phyloP scores from a whole-genome alignment of 176 grass and related monocot species.

The Cenchrus americanus region DNA sequence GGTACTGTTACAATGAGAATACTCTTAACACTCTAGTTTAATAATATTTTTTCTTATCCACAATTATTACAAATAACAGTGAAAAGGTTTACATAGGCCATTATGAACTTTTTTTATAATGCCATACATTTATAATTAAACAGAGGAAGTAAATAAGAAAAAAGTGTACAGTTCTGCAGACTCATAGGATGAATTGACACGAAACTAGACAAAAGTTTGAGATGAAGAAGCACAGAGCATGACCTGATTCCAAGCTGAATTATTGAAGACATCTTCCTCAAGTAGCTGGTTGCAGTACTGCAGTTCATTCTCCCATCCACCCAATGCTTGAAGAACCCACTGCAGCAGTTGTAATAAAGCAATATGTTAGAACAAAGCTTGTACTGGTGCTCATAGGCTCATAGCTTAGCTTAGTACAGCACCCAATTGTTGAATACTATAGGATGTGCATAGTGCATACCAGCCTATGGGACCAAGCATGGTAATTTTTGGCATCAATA shows the following conservation, averaged over 20 bases:
- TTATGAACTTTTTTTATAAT: background rate
- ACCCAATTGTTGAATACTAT: conserved; percentile 12
- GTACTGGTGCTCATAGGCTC: background rate
- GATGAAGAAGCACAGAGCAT: conserved; percentile 12
- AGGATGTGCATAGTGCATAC: conserved; percentile 37
- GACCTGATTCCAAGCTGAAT: conserved; percentile 99
- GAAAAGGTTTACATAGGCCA: background rate
- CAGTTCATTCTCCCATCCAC: conserved; percentile 92
- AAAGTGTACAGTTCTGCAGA: conserved; percentile 3
- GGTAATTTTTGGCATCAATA: conserved; percentile 93
- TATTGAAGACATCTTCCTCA: conserved; percentile 91
- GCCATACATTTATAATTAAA: background rate
- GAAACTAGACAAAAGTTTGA: conserved; percentile 12
- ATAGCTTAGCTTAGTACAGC: conserved; percentile 14
- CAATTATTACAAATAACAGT: background rate
- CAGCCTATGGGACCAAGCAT: conserved; percentile 98
- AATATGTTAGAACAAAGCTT: conserved; percentile 34
- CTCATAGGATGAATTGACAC: background rate
- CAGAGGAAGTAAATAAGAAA: background rate
- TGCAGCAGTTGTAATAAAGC: conserved; percentile 45
- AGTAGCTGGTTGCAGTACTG: conserved; percentile 76
- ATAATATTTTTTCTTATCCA: conserved; percentile 10
- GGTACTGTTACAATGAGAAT: background rate
- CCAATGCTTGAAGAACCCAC: conserved; percentile 93
- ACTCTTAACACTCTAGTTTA: background rate